Conservation (phyloP, 2,329 filamentous ascomycete genomes). For the Cladorrhinum sp. region DNA sequence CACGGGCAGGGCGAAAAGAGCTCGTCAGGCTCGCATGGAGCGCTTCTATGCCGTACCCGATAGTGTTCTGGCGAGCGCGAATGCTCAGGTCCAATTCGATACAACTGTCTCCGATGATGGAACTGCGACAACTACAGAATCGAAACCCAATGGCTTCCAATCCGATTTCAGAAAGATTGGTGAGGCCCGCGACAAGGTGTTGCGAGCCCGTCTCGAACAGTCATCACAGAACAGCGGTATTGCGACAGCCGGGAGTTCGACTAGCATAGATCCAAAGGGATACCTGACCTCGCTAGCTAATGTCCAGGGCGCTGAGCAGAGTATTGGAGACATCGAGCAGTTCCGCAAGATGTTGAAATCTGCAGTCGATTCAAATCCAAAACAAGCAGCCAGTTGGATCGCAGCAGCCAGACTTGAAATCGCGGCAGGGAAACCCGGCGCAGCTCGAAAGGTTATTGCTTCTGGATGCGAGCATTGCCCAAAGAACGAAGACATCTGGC, state of each 20-base stretch:
- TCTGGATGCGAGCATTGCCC: slow-evolving; percentile 88
- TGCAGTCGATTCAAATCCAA: slow-evolving; percentile 94
- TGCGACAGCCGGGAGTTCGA: slow-evolving; percentile 76
- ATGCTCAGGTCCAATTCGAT: slow-evolving; percentile 76
- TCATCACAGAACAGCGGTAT: slow-evolving; percentile 69
- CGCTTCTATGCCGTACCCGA: slow-evolving; percentile 96
- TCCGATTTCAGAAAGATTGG: slow-evolving; percentile 98
- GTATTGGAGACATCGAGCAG: slow-evolving; percentile 92
- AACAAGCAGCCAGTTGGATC: slow-evolving; percentile 93
- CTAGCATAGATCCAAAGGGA: slow-evolving; percentile 89
- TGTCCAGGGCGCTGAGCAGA: slow-evolving; percentile 75
- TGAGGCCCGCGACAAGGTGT: slow-evolving; percentile 90
- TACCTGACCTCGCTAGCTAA: slow-evolving; percentile 91
- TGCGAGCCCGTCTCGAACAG: slow-evolving; percentile 90
- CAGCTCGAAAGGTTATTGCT: slow-evolving; percentile 82
- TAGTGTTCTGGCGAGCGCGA: slow-evolving; percentile 84
- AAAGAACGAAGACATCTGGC: slow-evolving; percentile 91
- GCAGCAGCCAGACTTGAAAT: slow-evolving; percentile 91
- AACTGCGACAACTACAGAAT: slow-evolving; percentile 53
- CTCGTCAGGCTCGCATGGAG: slow-evolving; percentile 76
- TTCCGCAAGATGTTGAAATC: slow-evolving; percentile 91
- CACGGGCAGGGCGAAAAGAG: slow-evolving; percentile 87
- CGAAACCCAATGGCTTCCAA: slow-evolving; percentile 65
- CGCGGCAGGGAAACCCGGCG: slow-evolving; percentile 84
- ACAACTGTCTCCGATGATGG: slow-evolving; percentile 86